Evolutionary conservation across 169 alveolate genomes (phyloP), one percentile per base, ranked within the genome.

Genomic region (Cryptosporidium xiaoi): DNA sequence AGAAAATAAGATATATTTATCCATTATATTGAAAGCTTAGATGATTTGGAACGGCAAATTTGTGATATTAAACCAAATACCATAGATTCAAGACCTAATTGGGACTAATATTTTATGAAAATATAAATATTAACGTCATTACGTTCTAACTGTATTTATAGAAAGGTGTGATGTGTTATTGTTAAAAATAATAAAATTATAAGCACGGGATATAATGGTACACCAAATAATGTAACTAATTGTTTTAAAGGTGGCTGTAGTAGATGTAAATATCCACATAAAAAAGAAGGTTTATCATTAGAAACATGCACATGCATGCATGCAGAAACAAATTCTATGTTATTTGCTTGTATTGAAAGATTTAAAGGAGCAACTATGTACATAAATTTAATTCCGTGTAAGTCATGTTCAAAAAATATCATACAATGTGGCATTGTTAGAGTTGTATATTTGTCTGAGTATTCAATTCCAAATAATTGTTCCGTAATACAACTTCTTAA

Each of bases 181-280:
- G 97, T 93, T 2, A 91, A 92, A 27, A 91, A 90, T 27, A 82
- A 91, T 50, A 83, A 95, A 66, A 77, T 95, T 34, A 91, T 94
- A 15, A 91, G 97, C 2, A 92, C 97, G 12, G 98, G 97, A 3
- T 95, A 94, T 71, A 95, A 94, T 83, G 98, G 98, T 0, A 94
- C 97, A 7, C 96, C 97, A 40, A 90, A 84, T 33, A 92, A 91
- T 12, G 90, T 82, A 51, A 44, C 29, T 3, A 95, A 95, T 84
- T 95, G 97, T 71, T 82, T 68, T 55, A 96, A 94, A 34, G 95
- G 96, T 1, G 97, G 98, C 13, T 94, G 97, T 69, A 68, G 24
- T 13, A 65, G 97, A 65, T 94, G 98, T 91, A 92, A 82, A 66
- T 24, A 67, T 16, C 84, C 90, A 24, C 64, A 84, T 53, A 82